phyloP scores from a whole-genome alignment of 2,329 filamentous ascomycete species.

The Fusarium sp. region DNA sequence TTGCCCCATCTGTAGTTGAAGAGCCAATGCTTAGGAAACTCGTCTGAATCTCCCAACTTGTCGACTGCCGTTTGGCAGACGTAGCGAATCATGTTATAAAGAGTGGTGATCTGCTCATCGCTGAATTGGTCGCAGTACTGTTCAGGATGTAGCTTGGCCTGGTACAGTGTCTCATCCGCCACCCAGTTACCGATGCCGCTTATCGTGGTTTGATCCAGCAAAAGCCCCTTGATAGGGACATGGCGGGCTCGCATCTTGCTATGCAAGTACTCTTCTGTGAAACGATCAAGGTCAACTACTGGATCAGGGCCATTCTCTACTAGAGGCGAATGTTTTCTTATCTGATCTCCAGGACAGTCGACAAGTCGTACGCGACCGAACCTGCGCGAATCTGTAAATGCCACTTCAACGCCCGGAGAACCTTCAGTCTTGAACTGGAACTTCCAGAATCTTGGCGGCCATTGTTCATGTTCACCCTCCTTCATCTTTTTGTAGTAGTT shows the following conservation, averaged over 20 bases:
- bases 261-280: conserved; percentile 83
- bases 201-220: conserved; percentile 89
- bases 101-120: conserved; percentile 75
- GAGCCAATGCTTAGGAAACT: conserved; percentile 89
- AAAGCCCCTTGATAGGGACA: conserved; percentile 88
- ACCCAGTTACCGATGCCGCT: conserved; percentile 98
- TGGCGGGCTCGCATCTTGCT: conserved; percentile 79
- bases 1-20: conserved; percentile 93
- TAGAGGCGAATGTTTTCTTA: conserved; percentile 81
- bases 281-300: conserved; percentile 80
- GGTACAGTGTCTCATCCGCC: conserved; percentile 91
- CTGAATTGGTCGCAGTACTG: conserved; percentile 89
- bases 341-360: conserved; percentile 80
- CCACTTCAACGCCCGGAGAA: conserved; percentile 69
- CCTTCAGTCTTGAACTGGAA: conserved; percentile 79
- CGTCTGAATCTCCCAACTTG: conserved; percentile 81
- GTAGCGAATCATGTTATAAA: conserved; percentile 80
- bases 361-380: conserved; percentile 85
- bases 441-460: conserved; percentile 94
- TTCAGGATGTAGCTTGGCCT: conserved; percentile 90
- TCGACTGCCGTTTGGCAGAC: conserved; percentile 86
- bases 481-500: conserved; percentile 83
- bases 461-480: conserved; percentile 69
- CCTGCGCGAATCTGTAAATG: conserved; percentile 86
- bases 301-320: conserved; percentile 96